phyloP scores from a whole-genome alignment of 2,329 filamentous ascomycete genomes.

The Fusarium annulatum region DNA sequence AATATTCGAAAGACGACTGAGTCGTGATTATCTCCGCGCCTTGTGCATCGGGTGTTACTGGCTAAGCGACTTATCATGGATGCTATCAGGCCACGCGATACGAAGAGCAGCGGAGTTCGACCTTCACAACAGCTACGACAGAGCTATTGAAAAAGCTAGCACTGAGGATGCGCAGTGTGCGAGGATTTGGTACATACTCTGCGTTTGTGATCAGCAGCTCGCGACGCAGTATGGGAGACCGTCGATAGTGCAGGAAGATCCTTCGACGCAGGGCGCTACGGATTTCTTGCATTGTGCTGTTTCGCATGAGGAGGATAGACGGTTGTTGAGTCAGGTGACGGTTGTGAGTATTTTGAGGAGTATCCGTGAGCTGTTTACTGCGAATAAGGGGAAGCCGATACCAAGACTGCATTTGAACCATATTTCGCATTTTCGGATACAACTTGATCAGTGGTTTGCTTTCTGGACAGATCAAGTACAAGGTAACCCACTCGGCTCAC shows the following conservation, averaged over 20 bases:
- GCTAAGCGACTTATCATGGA: slow-evolving; percentile 71
- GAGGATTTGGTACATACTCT: slow-evolving; percentile 69
- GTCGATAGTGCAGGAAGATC: slow-evolving; percentile 66
- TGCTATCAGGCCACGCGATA: slow-evolving; percentile 64
- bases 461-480: slow-evolving; percentile 48
- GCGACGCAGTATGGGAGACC: slow-evolving; percentile 70
- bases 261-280: slow-evolving; percentile 65
- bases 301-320: slow-evolving; percentile 63
- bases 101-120: slow-evolving; percentile 59
- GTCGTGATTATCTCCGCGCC: slow-evolving; percentile 65
- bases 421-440: slow-evolving; percentile 45
- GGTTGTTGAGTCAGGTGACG: slow-evolving; percentile 67
- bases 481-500: slow-evolving; percentile 22
- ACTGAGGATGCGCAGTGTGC: slow-evolving; percentile 59
- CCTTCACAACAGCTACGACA: slow-evolving; percentile 53
- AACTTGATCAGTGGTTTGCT: slow-evolving; percentile 51
- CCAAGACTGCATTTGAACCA: slow-evolving; percentile 63
- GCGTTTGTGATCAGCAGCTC: slow-evolving; percentile 70
- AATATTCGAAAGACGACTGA: slow-evolving; percentile 49
- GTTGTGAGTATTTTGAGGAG: slow-evolving; percentile 66
- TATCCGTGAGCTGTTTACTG: slow-evolving; percentile 65
- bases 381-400: slow-evolving; percentile 63
- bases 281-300: slow-evolving; percentile 60
- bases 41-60: slow-evolving; percentile 70
- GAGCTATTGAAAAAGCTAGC: slow-evolving; percentile 49